phyloP scores from a whole-genome alignment of 805 yeast species.

The Wickerhamomyces canadensis region DNA sequence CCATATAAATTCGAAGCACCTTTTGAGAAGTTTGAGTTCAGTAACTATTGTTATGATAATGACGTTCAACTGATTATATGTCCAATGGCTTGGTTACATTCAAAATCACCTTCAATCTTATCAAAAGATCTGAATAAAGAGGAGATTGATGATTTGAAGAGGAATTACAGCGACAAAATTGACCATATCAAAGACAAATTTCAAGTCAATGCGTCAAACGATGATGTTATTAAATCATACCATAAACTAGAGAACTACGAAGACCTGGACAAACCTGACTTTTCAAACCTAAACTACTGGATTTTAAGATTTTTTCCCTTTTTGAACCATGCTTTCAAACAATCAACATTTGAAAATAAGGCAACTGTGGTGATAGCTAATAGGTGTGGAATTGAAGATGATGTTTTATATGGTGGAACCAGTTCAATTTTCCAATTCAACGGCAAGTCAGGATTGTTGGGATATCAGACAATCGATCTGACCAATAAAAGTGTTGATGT shows the following conservation, averaged over 20 bases:
- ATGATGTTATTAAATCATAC: slow-evolving; percentile 4
- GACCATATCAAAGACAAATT: slow-evolving; percentile 17
- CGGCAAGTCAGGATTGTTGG: slow-evolving; percentile 25
- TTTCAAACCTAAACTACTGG: slow-evolving; percentile 66
- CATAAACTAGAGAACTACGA: slow-evolving; percentile 19
- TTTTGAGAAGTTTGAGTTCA: slow-evolving; percentile 67
- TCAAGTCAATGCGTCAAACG: slow-evolving; percentile 6
- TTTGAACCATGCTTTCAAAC: slow-evolving; percentile 29
- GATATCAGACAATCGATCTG: slow-evolving; percentile 30
- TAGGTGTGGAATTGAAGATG: slow-evolving; percentile 73
- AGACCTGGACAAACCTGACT: slow-evolving; percentile 36
- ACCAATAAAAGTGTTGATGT: slow-evolving; percentile 47
- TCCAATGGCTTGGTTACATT: slow-evolving; percentile 85
- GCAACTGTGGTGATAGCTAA: slow-evolving; percentile 53
- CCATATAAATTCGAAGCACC: slow-evolving; percentile 84
- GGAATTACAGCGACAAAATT: slow-evolving; percentile 5
- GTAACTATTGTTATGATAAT: slow-evolving; percentile 43
- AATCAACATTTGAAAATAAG: slow-evolving; percentile 10
- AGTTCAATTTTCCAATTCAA: slow-evolving; percentile 51
- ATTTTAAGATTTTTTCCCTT: slow-evolving; percentile 63
- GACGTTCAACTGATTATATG: slow-evolving; percentile 53
- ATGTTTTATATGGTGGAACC: slow-evolving; percentile 63
- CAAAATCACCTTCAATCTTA: slow-evolving; percentile 36
- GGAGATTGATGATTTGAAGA: slow-evolving; percentile 12
- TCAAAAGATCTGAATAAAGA: slow-evolving; percentile 13